Evolutionary conservation across 2,329 filamentous ascomycete species (phyloP).

Genomic region (Trichophyton mentagrophytes): DNA sequence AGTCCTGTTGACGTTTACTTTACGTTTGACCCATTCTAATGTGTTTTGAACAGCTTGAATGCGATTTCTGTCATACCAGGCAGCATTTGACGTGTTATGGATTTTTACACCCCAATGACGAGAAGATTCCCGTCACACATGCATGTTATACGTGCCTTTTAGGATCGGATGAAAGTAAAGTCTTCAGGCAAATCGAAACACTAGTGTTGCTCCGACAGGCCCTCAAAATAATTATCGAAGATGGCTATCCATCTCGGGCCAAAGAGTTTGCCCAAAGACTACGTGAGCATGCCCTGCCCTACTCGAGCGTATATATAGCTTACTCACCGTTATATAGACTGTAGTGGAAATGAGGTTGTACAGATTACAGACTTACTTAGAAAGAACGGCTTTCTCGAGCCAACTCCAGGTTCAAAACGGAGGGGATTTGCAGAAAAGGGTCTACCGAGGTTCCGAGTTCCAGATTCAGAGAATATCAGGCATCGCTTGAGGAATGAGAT

Average conservation of each 20-base stretch:
- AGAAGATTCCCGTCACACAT: slow-evolving; percentile 30
- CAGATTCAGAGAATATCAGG: slow-evolving; percentile 13
- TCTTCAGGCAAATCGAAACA: slow-evolving; percentile 19
- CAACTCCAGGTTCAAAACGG: slow-evolving; percentile 21
- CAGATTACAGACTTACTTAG: slow-evolving; percentile 21
- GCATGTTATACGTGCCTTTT: slow-evolving; percentile 38
- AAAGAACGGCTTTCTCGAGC: slow-evolving; percentile 18
- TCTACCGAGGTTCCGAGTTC: slow-evolving; percentile 20
- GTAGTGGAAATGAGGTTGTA: slow-evolving; percentile 19
- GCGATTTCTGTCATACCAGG: slow-evolving; percentile 32
- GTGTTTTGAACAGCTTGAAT: slow-evolving; percentile 27
- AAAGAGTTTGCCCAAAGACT: slow-evolving; percentile 21
- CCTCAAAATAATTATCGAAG: slow-evolving; percentile 19
- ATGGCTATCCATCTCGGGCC: slow-evolving; percentile 20
- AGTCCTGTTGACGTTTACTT: slow-evolving; percentile 3
- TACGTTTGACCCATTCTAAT: neutral
- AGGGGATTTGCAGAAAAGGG: slow-evolving; percentile 22
- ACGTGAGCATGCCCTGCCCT: slow-evolving; percentile 16
- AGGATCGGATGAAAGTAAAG: slow-evolving; percentile 17
- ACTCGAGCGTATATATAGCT: neutral
- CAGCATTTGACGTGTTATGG: slow-evolving; percentile 39
- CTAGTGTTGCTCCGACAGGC: slow-evolving; percentile 20
- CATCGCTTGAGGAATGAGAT: slow-evolving; percentile 20
- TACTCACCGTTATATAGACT: slow-evolving; percentile 18
- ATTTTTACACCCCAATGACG: slow-evolving; percentile 26